Conservation (phyloP, 2,329 filamentous ascomycete genomes). For the Zopfia rhizophila region DNA sequence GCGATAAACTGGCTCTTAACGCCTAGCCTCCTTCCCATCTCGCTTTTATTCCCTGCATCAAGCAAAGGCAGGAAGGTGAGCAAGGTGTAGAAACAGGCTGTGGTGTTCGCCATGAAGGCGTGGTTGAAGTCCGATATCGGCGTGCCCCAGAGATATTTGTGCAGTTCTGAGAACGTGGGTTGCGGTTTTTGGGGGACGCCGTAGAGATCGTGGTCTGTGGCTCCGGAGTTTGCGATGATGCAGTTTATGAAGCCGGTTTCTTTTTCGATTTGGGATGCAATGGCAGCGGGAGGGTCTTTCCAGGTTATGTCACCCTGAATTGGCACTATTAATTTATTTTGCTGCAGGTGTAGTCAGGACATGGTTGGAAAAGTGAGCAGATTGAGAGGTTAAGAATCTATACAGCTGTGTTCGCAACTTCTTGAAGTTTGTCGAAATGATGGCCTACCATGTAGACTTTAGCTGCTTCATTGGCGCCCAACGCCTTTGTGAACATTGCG, state of each 20-base stretch:
- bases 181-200: slow-evolving; percentile 19
- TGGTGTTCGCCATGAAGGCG: slow-evolving; percentile 51
- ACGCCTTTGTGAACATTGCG: slow-evolving; percentile 33
- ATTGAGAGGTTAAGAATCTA: not conserved
- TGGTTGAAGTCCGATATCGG: slow-evolving; percentile 49
- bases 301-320: slow-evolving; percentile 27
- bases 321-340: slow-evolving; percentile 17
- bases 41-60: slow-evolving; percentile 46
- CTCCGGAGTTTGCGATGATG: slow-evolving; percentile 26
- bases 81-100: slow-evolving; percentile 52
- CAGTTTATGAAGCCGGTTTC: slow-evolving; percentile 24
- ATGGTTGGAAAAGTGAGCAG: not conserved
- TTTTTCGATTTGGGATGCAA: slow-evolving; percentile 18
- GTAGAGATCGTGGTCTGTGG: slow-evolving; percentile 20
- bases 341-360: not conserved
- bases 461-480: slow-evolving; percentile 30
- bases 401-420: slow-evolving; percentile 15
- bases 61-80: slow-evolving; percentile 53
- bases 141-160: slow-evolving; percentile 32
- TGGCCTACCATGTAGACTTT: slow-evolving; percentile 38
- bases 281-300: slow-evolving; percentile 21
- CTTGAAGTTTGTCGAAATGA: slow-evolving; percentile 30
- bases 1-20: slow-evolving; percentile 27
- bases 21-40: slow-evolving; percentile 8
- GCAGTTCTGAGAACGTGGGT: slow-evolving; percentile 14